Percentiles rank a stretch among this genome's conserved stretches.
Evolutionary conservation across 1,284 basidiomycete species (phyloP).

Genomic region (Cutaneotrichosporon cavernicola): DNA sequence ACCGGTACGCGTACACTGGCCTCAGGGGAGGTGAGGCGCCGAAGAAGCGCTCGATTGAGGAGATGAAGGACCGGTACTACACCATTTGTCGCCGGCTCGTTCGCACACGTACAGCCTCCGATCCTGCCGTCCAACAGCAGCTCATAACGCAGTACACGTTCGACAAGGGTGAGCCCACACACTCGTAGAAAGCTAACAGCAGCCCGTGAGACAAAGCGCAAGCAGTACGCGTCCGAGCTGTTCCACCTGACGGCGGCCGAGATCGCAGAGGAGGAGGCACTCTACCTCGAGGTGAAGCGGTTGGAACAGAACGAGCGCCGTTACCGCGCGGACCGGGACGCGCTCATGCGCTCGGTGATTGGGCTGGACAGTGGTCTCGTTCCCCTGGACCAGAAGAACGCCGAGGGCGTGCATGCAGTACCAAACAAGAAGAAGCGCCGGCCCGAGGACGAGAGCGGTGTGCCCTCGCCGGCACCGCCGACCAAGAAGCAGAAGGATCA

Average conservation of each 20-base stretch:
- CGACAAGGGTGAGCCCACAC: slow-evolving; percentile 66
- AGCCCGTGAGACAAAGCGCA: slow-evolving; percentile 87
- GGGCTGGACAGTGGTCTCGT: slow-evolving; percentile 81
- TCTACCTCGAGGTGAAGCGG: slow-evolving; percentile 90
- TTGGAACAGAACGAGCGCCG: slow-evolving; percentile 88
- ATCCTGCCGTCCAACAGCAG: slow-evolving; percentile 67
- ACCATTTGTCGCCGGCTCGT: slow-evolving; percentile 86
- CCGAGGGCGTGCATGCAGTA: slow-evolving; percentile 50
- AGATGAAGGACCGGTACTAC: slow-evolving; percentile 93
- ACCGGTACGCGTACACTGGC: slow-evolving; percentile 72
- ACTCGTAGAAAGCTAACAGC: slow-evolving; percentile 18
- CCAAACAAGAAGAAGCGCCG: slow-evolving; percentile 52
- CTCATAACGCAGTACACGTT: slow-evolving; percentile 72
- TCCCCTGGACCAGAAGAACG: slow-evolving; percentile 54
- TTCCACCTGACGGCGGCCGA: slow-evolving; percentile 84
- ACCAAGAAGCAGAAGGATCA: slow-evolving; percentile 43
- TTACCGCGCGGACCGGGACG: slow-evolving; percentile 87
- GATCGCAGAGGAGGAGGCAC: slow-evolving; percentile 90
- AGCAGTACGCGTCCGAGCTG: slow-evolving; percentile 80
- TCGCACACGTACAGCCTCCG: slow-evolving; percentile 73
- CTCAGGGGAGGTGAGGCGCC: slow-evolving; percentile 32
- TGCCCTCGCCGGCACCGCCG: slow-evolving; percentile 29
- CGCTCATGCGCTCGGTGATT: slow-evolving; percentile 76
- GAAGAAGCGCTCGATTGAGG: slow-evolving; percentile 69
- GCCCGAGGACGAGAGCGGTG: slow-evolving; percentile 35